Evolutionary conservation across 805 yeast genomes (phyloP).

Genomic region (Saccharomycopsis fermentans): DNA sequence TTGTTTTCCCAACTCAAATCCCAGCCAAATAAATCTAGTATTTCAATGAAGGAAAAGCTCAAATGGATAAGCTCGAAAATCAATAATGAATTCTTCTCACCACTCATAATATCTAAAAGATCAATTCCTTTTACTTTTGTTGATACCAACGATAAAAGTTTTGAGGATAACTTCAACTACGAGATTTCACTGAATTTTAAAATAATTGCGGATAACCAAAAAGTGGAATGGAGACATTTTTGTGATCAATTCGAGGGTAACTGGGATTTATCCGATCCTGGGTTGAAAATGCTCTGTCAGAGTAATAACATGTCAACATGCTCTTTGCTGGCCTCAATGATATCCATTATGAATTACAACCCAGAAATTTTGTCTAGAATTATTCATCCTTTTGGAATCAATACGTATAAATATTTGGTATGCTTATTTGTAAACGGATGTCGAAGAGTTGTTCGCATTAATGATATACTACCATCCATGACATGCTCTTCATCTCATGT

Average conservation of each 20-base stretch:
- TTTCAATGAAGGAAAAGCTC: neutral
- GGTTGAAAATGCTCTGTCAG: slow-evolving; percentile 11
- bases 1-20: neutral
- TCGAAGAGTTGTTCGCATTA: slow-evolving; percentile 5
- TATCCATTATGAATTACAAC: slow-evolving; percentile 9
- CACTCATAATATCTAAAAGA: neutral
- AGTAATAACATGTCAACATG: slow-evolving; percentile 13
- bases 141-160: neutral
- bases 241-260: neutral
- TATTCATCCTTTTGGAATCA: slow-evolving; percentile 5
- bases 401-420: slow-evolving; percentile 13
- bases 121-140: neutral
- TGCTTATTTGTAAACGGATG: slow-evolving; percentile 12
- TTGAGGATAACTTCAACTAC: neutral
- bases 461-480: slow-evolving; percentile 13
- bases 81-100: slow-evolving; percentile 11
- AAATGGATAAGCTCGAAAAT: slow-evolving; percentile 15
- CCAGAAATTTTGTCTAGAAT: neutral
- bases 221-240: neutral
- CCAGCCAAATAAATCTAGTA: no score
- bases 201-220: slow-evolving; percentile 3
- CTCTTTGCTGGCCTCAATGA: slow-evolving; percentile 12
- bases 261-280: neutral
- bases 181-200: slow-evolving; percentile 1
- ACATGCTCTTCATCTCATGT: neutral